A percentile compares a stretch with the other conserved stretches of the same genome.
Conservation (phyloP, 1,284 basidiomycete genomes). For the Malassezia nana region DNA sequence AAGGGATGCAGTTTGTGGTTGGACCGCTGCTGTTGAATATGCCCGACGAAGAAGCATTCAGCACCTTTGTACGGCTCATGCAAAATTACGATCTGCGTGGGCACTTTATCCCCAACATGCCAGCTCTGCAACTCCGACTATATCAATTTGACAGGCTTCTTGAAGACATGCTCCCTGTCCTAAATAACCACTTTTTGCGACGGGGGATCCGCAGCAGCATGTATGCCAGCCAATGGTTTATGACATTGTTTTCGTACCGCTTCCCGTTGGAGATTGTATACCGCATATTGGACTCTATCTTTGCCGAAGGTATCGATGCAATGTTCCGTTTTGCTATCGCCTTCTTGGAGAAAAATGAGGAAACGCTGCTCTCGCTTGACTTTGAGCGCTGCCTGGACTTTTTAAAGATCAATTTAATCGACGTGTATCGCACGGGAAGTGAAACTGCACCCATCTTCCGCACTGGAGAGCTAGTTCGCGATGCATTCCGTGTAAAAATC, state of each 20-base stretch:
- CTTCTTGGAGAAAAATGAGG: constrained; percentile 78
- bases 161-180: constrained; percentile 79
- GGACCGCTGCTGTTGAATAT: constrained; percentile 77
- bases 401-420: constrained; percentile 35
- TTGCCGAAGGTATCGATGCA: constrained; percentile 92
- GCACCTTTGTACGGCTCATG: constrained; percentile 92
- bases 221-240: constrained; percentile 92
- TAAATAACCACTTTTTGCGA: constrained; percentile 80
- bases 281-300: constrained; percentile 83
- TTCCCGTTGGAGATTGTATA: constrained; percentile 90
- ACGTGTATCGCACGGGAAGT: constrained; percentile 21
- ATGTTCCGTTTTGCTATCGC: constrained; percentile 89
- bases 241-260: constrained; percentile 60
- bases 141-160: constrained; percentile 83
- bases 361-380: constrained; percentile 43
- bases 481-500: constrained; percentile 42
- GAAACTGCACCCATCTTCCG: constrained; percentile 1
- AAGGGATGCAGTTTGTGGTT: constrained; percentile 78
- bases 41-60: constrained; percentile 68
- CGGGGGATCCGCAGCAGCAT: constrained; percentile 82
- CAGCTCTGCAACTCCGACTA: constrained; percentile 80
- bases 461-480: constrained; percentile 35
- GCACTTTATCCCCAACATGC: constrained; percentile 93
- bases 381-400: constrained; percentile 39
- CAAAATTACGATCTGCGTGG: constrained; percentile 88